A percentile compares a stretch with the other conserved stretches of the same genome.
Conservation (phyloP, 345 rosid genomes). For the Eucalyptus rudis region DNA sequence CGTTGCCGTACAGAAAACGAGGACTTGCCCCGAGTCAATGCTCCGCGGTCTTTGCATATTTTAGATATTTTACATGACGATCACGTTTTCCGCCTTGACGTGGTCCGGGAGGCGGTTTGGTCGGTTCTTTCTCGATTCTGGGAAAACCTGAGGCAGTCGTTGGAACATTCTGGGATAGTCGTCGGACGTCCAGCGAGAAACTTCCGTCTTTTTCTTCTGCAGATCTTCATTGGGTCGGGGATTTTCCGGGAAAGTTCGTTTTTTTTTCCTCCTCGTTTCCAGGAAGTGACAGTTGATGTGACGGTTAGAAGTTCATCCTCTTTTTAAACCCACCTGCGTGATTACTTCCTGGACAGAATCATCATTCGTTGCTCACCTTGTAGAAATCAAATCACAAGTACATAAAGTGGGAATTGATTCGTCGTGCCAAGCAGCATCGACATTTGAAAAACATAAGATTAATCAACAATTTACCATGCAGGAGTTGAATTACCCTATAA, state of each 20-base stretch:
- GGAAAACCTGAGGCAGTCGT: neutral
- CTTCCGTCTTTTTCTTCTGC: neutral
- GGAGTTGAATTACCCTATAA: neutral
- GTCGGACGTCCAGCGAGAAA: neutral
- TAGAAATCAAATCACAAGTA: neutral
- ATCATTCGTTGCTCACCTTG: neutral
- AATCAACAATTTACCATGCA: neutral
- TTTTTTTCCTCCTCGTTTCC: neutral
- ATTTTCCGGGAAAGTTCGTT: neutral
- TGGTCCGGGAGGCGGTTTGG: neutral
- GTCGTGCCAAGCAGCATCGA: neutral
- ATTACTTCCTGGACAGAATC: neutral
- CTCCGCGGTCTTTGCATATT: neutral
- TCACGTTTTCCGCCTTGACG: neutral
- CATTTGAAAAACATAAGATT: neutral
- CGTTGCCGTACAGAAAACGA: neutral
- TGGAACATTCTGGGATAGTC: neutral
- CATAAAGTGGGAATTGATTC: neutral
- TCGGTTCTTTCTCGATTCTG: neutral
- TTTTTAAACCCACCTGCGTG: neutral
- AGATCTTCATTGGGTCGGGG: neutral
- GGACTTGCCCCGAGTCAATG: neutral
- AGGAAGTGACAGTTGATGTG: neutral
- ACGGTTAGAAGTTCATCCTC: neutral
- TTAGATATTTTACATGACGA: neutral